Evolutionary conservation across 2,329 filamentous ascomycete species (phyloP).

Genomic region (Penicillium glabrum): DNA sequence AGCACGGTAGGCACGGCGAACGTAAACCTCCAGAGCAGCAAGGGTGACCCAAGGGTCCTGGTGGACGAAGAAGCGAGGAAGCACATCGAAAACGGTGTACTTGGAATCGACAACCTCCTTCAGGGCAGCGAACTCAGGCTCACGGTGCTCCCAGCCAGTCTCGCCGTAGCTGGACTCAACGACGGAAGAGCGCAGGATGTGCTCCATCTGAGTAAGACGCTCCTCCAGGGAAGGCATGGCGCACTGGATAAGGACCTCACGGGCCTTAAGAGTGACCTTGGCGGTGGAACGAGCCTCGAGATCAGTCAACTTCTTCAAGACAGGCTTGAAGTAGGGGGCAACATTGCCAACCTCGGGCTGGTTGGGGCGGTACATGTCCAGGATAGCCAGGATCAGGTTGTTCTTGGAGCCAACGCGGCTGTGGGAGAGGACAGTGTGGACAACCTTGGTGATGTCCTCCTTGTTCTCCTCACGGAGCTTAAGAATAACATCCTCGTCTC

Average conservation of each 20-base stretch:
- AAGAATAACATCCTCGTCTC: conserved; percentile 92
- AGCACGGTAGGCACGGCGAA: conserved; percentile 93
- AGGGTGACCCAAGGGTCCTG: conserved; percentile 91
- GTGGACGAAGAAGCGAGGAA: conserved; percentile 93
- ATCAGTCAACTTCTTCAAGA: conserved; percentile 83
- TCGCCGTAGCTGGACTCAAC: conserved; percentile 97
- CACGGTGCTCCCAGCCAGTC: conserved; percentile 92
- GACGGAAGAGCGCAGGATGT: conserved; percentile 93
- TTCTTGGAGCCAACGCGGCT: conserved; percentile 92
- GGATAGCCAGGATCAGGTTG: conserved; percentile 83
- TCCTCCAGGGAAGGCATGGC: conserved; percentile 95
- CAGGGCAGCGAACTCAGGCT: conserved; percentile 85
- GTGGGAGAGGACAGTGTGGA: conserved; percentile 89
- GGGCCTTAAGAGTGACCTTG: conserved; percentile 95
- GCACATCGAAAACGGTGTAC: conserved; percentile 95
- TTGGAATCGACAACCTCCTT: conserved; percentile 99
- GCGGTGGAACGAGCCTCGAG: conserved; percentile 82
- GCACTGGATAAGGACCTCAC: conserved; percentile 96
- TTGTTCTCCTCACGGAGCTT: conserved; percentile 95
- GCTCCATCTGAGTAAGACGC: conserved; percentile 94
- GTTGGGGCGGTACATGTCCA: conserved; percentile 94
- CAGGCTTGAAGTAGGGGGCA: conserved; percentile 78
- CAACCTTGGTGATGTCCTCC: conserved; percentile 81
- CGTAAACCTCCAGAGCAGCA: conserved; percentile 92
- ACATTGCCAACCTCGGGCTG: conserved; percentile 87